Evolutionary conservation across 2,329 filamentous ascomycete genomes (phyloP), one percentile per base, ranked within the genome.

Genomic region (Scedosporium minutisporum): DNA sequence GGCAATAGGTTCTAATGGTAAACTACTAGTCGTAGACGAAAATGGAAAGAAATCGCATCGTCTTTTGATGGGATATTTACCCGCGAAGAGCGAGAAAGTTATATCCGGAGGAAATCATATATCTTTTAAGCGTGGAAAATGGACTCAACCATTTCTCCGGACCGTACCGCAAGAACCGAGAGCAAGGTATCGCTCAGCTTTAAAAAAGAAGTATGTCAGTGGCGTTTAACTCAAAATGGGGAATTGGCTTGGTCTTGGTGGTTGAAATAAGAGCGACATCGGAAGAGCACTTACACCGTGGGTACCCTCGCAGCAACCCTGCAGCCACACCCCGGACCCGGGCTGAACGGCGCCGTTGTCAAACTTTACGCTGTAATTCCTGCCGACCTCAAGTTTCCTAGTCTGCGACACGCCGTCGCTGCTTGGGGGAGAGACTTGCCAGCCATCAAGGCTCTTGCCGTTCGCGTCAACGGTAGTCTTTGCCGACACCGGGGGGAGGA

Each of bases 221-320:
- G 44, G 44, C 33, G 33, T 38, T 38, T 12, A 38, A 38, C 10
- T 38, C 12, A 38, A 38, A 38, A 38, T 14, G 10, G 33, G 33
- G 10, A 38, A 38, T 38, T 38, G 10, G 29, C n/a, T n/a, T n/a
- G n/a, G 27, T 1, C 6, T 33, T 33, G 29, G 29, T 38, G 33
- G 33, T 38, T 38, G 33, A 38, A 38, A 14, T 38, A 12, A 38
- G 33, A 38, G 33, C 33, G 33, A 12, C 33, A 38, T 38, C 33
- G 18, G 58, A 44, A n/a, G 23, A 21, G 60, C 63, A 86, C 89
- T 86, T 83, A 93, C 89, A 64, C 93, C 93, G 74, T 97, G 93
- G 41, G 92, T 96, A 65, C 82, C 86, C 78, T 97, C 93, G 72
- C 92, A 96, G 77, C 93, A 97, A 38, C 93, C 93, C 74, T 97